A percentile compares a stretch with the other conserved stretches of the same genome.
These are phyloP conservation scores for Pythium aristosporum DNA, from an alignment of 352 stramenopile species.

Conservation along the genomic window DNA sequence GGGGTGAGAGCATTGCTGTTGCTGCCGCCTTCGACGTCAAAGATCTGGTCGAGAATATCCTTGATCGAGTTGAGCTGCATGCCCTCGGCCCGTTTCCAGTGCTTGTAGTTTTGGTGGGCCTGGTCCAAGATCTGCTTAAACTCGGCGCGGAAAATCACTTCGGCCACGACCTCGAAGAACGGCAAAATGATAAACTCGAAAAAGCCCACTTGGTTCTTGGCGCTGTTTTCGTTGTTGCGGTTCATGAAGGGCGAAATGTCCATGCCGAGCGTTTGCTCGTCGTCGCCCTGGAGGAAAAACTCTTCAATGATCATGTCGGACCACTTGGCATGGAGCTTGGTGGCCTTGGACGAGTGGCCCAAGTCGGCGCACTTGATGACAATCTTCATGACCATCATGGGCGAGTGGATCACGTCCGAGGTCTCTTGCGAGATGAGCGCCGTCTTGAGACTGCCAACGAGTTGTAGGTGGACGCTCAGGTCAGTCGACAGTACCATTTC, in stretches of 20 bases:
- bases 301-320: constrained; percentile 92
- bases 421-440: constrained; percentile 78
- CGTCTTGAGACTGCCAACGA: constrained; percentile 78
- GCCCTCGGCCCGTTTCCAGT: constrained; percentile 76
- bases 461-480: constrained; percentile 74
- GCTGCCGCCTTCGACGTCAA: constrained; percentile 40
- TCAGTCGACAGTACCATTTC: constrained; percentile 88
- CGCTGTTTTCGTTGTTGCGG: constrained; percentile 83
- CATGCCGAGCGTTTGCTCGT: constrained; percentile 88
- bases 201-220: constrained; percentile 83
- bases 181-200: constrained; percentile 87
- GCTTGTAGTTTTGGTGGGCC: constrained; percentile 80
- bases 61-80: constrained; percentile 86
- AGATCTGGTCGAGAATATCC: constrained; percentile 79
- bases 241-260: constrained; percentile 93
- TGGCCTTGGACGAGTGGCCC: constrained; percentile 89
- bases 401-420: constrained; percentile 67
- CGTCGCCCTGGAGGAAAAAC: constrained; percentile 94
- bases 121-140: constrained; percentile 84
- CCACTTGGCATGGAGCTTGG: constrained; percentile 85
- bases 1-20: too few species aligned
- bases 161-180: constrained; percentile 78
- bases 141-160: constrained; percentile 70
- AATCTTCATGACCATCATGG: constrained; percentile 86
- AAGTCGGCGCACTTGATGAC: constrained; percentile 92